Evolutionary conservation across 176 grass and related monocot species (phyloP).

Genomic region (Pharus latifolius): DNA sequence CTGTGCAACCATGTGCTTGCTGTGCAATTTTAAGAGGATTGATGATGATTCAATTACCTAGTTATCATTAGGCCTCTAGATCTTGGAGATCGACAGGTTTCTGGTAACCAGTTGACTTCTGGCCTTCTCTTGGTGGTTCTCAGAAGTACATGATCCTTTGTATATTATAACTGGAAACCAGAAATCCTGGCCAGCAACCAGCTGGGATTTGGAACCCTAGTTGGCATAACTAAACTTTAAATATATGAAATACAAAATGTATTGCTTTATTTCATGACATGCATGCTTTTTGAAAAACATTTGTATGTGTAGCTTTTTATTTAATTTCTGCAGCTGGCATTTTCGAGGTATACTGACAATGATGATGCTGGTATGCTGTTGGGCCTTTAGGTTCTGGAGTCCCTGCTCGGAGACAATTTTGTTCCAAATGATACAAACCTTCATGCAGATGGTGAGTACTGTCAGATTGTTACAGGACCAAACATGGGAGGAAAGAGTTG

Average conservation of each 20-base stretch:
- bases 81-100: too few relatives aligned
- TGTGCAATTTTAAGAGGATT: background rate
- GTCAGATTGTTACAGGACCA: slow-evolving; percentile 93
- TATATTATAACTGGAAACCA: too few relatives aligned
- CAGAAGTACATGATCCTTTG: background rate
- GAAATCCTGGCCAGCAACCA: too few relatives aligned
- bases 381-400: slow-evolving; percentile 58
- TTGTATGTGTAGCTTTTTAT: background rate
- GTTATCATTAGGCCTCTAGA: background rate
- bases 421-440: slow-evolving; percentile 94
- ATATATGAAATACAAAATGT: too few relatives aligned
- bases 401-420: slow-evolving; percentile 64
- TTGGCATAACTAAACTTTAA: too few relatives aligned
- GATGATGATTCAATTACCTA: background rate
- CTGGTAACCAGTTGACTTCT: background rate
- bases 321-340: background rate
- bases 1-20: background rate
- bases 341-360: background rate
- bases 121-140: background rate
- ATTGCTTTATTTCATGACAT: background rate
- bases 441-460: slow-evolving; percentile 57
- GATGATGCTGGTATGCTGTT: slow-evolving; percentile 25
- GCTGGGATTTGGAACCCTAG: too few relatives aligned
- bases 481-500: slow-evolving; percentile 99
- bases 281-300: background rate